These are phyloP conservation scores for Chimonanthus praecox DNA, from an alignment of 164 flowering plant species.

Conservation along the genomic window DNA sequence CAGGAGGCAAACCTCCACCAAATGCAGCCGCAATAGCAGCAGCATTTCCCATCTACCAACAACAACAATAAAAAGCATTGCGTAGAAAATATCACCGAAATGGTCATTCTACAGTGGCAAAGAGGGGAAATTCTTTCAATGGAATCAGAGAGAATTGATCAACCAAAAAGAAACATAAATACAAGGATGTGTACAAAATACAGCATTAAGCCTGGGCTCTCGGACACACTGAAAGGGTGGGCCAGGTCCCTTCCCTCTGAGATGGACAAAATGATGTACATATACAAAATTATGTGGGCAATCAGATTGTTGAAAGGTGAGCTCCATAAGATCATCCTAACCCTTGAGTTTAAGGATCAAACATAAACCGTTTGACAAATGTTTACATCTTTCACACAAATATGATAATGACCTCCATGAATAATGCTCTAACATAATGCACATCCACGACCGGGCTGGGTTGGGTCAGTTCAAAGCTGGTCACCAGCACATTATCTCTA, in stretches of 20 bases:
- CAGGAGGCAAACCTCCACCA: conserved; percentile 93
- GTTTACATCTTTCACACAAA: too few relatives aligned
- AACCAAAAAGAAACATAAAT: neutral
- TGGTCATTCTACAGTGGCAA: neutral
- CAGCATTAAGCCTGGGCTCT: too few relatives aligned
- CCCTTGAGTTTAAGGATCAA: too few relatives aligned
- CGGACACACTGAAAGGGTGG: too few relatives aligned
- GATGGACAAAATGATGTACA: too few relatives aligned
- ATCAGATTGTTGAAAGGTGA: too few relatives aligned
- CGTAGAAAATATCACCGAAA: neutral
- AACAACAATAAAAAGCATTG: neutral
- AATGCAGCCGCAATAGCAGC: conserved; percentile 91
- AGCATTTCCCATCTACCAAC: conserved; percentile 71
- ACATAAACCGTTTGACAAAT: too few relatives aligned
- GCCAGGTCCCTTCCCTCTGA: too few relatives aligned
- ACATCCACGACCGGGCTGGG: neutral
- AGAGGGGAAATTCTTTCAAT: neutral
- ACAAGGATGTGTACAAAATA: neutral
- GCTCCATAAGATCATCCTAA: too few relatives aligned
- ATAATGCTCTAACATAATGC: neutral
- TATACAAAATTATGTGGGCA: too few relatives aligned
- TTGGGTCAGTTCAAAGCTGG: neutral
- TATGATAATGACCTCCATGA: neutral
- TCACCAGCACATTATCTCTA: neutral
- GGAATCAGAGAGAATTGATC: neutral